Base-by-base conservation (phyloP, 208 protist genomes). In the Wallacemonas collosoma region DNA sequence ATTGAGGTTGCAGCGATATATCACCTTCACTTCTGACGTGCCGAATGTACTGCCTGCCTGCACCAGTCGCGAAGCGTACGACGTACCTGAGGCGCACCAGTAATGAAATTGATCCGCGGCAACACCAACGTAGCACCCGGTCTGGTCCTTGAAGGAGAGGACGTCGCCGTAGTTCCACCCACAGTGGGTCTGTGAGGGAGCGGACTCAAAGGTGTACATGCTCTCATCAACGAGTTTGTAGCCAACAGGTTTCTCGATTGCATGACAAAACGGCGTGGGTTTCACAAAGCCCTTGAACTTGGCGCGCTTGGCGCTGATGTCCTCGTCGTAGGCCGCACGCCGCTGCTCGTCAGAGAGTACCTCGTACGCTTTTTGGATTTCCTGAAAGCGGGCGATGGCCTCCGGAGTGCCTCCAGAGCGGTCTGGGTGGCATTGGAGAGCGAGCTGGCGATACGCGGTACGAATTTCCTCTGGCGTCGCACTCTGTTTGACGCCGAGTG, bases 341-440 rank as follows among this genome's bases (percentile, higher is more conserved):
- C 96, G 97, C 50, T 97, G 60, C n/a, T 56, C 44, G 68, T 99
- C 85, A 12, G 74, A 81, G 1, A 99, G 85, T 11, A 99, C 85
- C 60, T 99, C 97, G 73, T 99, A 99, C 5, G 99, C 98, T 9
- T 90, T 81, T 62, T 91, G 94, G 8, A 99, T 85, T 45, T 85
- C 51, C 38, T 93, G 83, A 72, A 98, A 98, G 54, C 62, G 58
- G 6, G 17, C 38, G 17, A 55, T 69, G 9, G 66, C 71, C 44
- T 95, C 95, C 1, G 79, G 54, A 4, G 80, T 83, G 8, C 93
- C 94, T 15, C 82, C 82, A 2, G 70, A 69, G 50, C 93, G 94
- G 74, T 97, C 94, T 0, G 93, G 96, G 68, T 98, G 96, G 48
- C 84, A 50, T 63, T 78, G 53, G 2, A 95, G 71, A 8, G 95